Evolutionary conservation across 2,329 filamentous ascomycete species (phyloP), one percentile per base, ranked within the genome.

Genomic region (Saccharata proteae): DNA sequence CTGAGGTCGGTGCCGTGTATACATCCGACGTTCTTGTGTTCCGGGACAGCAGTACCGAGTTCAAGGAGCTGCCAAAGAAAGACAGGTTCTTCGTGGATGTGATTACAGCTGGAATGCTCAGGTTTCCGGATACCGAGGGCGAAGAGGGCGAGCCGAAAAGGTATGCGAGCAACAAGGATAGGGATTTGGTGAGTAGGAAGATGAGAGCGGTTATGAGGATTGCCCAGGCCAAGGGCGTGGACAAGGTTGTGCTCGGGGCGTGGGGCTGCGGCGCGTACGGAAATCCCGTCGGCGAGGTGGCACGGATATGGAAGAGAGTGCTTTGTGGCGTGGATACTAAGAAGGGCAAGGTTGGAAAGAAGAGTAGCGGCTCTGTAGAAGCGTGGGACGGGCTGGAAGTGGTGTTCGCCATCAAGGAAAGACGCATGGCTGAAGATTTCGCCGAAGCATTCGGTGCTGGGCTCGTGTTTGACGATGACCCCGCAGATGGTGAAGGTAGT

Each of bases 231-330:
- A 63, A 61, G 35, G 64, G 65, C 0, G 57, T 58, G 4, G 57
- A 52, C 21, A 63, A 55, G 34, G 42, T 77, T 0, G 67, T 79
- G 0, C 54, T 78, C 0, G 74, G 74, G 0, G 72, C 74, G 0
- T 77, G 73, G 71, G 74, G 74, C 0, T 77, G 72, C 37, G 74
- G 74, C 3, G 70, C 70, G 0, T 73, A 75, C 35, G 71, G 70
- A 0, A 77, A 78, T 38, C 74, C 74, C 0, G 63, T 74, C 0
- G 52, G 52, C 2, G 71, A 77, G 47, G 54, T 78, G 17, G 72
- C 73, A 10, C 51, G 55, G 12, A 61, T 66, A 1, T 79, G 74
- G 65, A 58, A 55, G 37, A 61, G 54, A 36, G 57, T 58, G 11
- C 46, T 64, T 21, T 44, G 54, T 8, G 51, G 49, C 10, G 16